phyloP scores from a whole-genome alignment of 768 basidiomycete species.

The Collybia sp. region DNA sequence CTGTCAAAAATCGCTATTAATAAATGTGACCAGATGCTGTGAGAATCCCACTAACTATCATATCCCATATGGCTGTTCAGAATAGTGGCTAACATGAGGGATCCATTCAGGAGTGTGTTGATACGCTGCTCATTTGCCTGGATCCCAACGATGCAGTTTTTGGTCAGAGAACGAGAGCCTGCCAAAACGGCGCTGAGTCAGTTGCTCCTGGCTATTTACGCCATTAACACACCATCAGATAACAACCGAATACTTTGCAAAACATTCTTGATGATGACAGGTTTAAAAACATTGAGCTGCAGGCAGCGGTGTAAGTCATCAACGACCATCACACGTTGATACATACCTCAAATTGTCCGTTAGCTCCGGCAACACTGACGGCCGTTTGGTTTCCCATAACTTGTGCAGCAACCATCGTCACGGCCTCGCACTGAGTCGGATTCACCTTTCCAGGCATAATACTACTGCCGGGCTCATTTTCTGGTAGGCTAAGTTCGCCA shows the following conservation, averaged over 20 bases:
- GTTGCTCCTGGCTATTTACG: no score
- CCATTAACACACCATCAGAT: constrained; percentile 65
- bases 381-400: constrained; percentile 97
- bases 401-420: constrained; percentile 98
- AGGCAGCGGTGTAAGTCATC: constrained; percentile 2
- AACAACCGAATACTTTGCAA: constrained; percentile 92
- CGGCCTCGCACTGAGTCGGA: constrained; percentile 97
- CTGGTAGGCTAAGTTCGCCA: constrained; percentile 90
- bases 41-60: constrained; percentile 68
- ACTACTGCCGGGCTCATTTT: constrained; percentile 98
- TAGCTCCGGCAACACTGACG: constrained; percentile 89
- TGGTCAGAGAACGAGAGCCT: constrained; percentile 92
- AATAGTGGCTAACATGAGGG: constrained; percentile 96
- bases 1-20: constrained; percentile 34
- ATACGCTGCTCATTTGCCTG: constrained; percentile 96
- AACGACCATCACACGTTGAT: constrained; percentile 1
- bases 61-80: constrained; percentile 95
- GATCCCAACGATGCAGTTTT: constrained; percentile 96
- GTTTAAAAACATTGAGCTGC: constrained; percentile 98
- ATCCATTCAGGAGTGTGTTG: constrained; percentile 84
- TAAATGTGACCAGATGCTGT: background rate
- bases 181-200: constrained; percentile 3
- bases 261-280: constrained; percentile 97
- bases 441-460: constrained; percentile 99
- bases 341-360: constrained; percentile 92